These are phyloP conservation scores for Benincasa hispida DNA, from an alignment of 306 rosid genomes.

Conservation along the genomic window DNA sequence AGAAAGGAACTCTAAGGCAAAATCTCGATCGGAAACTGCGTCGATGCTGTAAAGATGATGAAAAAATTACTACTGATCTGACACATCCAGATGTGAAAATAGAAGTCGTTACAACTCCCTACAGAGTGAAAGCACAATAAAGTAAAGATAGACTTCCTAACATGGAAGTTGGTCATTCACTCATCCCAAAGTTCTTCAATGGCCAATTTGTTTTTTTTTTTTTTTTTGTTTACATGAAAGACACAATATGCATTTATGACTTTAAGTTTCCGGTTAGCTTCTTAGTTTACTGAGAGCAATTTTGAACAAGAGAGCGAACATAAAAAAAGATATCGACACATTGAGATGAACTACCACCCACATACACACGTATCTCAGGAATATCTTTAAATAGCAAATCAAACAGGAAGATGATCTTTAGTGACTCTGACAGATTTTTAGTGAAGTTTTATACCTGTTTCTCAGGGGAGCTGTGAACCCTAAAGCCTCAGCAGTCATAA, in stretches of 20 bases:
- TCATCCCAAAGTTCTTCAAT: neutral
- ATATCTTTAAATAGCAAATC: neutral
- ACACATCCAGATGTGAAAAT: neutral
- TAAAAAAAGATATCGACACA: neutral
- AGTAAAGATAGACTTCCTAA: neutral
- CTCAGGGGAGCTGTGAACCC: slow-evolving; percentile 84
- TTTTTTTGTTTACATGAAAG: neutral
- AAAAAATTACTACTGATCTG: slow-evolving; percentile 9
- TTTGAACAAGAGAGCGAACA: neutral
- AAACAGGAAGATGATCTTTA: neutral
- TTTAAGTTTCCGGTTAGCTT: neutral
- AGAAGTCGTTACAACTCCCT: neutral
- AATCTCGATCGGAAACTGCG: slow-evolving; percentile 97
- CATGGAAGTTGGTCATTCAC: neutral
- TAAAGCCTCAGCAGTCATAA: slow-evolving; percentile 81
- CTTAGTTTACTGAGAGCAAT: neutral
- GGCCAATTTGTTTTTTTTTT: too few relatives aligned
- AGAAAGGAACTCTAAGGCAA: slow-evolving; percentile 77
- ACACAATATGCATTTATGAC: neutral
- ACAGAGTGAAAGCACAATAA: neutral
- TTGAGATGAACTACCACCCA: neutral
- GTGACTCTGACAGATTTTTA: neutral
- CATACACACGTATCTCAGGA: neutral
- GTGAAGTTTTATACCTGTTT: slow-evolving; percentile 53
- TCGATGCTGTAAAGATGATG: slow-evolving; percentile 50